A percentile compares a stretch with the other conserved stretches of the same genome.
Conservation (phyloP, 2,329 filamentous ascomycete species). For the Thielaviopsis musarum region DNA sequence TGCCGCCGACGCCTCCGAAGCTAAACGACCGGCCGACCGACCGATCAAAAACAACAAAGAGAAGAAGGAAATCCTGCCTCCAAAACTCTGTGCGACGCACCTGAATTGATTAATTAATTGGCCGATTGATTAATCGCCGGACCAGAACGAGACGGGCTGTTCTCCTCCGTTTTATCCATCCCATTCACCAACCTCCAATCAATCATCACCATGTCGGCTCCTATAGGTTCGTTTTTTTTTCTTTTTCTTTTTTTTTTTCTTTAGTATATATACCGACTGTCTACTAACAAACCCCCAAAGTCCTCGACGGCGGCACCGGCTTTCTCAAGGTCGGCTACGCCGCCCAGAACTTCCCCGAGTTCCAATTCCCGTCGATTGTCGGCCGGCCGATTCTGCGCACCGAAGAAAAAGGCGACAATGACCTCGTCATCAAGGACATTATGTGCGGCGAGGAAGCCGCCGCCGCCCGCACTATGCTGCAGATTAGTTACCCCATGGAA, state of each 20-base stretch:
- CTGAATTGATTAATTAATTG: no score
- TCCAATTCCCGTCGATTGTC: slow-evolving; percentile 96
- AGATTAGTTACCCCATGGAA: slow-evolving; percentile 99
- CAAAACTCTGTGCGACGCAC: no score
- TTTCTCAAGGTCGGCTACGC: slow-evolving; percentile 99
- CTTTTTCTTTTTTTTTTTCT: neutral
- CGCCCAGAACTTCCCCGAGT: slow-evolving; percentile 97
- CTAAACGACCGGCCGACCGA: no score
- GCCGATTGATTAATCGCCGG: no score
- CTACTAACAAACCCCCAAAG: slow-evolving; percentile 27
- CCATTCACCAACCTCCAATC: neutral
- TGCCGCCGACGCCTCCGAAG: no score
- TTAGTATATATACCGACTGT: neutral
- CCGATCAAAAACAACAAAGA: no score
- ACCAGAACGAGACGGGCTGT: no score
- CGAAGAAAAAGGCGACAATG: slow-evolving; percentile 56
- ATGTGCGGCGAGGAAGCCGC: slow-evolving; percentile 99
- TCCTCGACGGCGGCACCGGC: slow-evolving; percentile 98
- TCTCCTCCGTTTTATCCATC: no score
- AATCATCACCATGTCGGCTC: neutral
- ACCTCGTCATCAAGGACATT: slow-evolving; percentile 78
- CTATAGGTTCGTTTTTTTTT: neutral
- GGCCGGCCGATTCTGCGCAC: slow-evolving; percentile 93
- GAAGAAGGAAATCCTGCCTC: no score
- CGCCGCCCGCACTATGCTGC: slow-evolving; percentile 87